A percentile compares a stretch with the other conserved stretches of the same genome.
Conservation (phyloP, 73 alveolate genomes). For the Paramecium bursaria region DNA sequence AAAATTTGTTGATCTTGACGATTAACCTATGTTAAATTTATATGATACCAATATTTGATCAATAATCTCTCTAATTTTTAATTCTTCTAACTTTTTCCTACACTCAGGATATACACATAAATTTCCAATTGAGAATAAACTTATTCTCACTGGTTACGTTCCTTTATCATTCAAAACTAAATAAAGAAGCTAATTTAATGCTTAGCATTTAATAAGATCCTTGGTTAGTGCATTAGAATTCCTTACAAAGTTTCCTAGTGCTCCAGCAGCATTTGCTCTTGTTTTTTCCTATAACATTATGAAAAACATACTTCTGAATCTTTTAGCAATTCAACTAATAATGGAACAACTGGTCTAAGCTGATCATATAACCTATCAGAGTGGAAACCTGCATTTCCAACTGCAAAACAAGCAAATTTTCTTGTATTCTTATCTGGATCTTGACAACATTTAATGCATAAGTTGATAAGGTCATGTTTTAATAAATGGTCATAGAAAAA, state of each 20-base stretch:
- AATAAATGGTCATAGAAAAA: constrained; percentile 94
- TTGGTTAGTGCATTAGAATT: constrained; percentile 90
- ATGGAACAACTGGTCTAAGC: constrained; percentile 95
- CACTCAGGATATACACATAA: constrained; percentile 92
- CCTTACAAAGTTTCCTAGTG: constrained; percentile 97
- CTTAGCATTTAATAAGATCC: constrained; percentile 94
- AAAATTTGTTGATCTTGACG: constrained; percentile 78
- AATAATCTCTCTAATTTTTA: constrained; percentile 88
- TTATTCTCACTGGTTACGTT: constrained; percentile 93
- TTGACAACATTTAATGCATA: constrained; percentile 95
- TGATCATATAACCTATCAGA: constrained; percentile 94
- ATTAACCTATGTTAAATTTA: constrained; percentile 41
- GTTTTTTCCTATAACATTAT: constrained; percentile 87
- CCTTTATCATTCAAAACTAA: constrained; percentile 91
- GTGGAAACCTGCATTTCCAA: constrained; percentile 99
- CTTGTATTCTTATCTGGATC: constrained; percentile 97
- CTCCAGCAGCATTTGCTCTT: constrained; percentile 99
- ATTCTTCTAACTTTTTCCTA: constrained; percentile 90
- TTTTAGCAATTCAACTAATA: constrained; percentile 91
- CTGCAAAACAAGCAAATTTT: constrained; percentile 99
- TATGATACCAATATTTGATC: constrained; percentile 72
- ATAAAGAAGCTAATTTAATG: constrained; percentile 89
- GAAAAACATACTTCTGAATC: constrained; percentile 82
- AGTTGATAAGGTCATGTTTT: constrained; percentile 90
- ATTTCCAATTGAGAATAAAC: constrained; percentile 97